Evolutionary conservation across 805 yeast species (phyloP).

Genomic region (Saturnispora ahearnii): DNA sequence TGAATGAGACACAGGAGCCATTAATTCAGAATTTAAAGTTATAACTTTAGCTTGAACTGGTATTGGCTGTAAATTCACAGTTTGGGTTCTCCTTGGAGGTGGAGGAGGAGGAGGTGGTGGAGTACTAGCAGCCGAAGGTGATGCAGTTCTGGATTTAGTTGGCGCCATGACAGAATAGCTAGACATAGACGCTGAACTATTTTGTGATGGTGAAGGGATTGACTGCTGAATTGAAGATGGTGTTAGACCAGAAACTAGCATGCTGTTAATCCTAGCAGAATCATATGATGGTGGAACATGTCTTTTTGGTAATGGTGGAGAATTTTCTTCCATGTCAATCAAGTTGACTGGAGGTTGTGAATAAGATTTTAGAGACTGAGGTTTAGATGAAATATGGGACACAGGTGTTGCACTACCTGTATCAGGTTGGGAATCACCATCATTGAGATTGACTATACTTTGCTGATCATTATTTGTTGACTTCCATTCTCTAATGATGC

Average conservation of each 20-base stretch:
- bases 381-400: constrained; percentile 13
- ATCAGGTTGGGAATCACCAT: constrained; percentile 10
- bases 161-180: constrained; percentile 24
- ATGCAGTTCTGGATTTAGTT: constrained; percentile 23
- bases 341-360: constrained; percentile 10
- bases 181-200: background rate
- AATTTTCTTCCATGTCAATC: constrained; percentile 17
- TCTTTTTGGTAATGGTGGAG: constrained; percentile 14
- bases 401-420: constrained; percentile 11
- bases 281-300: constrained; percentile 20
- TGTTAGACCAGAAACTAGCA: constrained; percentile 20
- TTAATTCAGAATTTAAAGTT: background rate
- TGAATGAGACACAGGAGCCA: background rate
- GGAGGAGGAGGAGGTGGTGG: constrained; percentile 25
- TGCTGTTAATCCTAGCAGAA: constrained; percentile 15
- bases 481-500: constrained; percentile 53
- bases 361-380: constrained; percentile 8
- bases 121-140: constrained; percentile 15
- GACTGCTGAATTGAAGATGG: constrained; percentile 13
- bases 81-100: constrained; percentile 19
- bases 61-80: background rate
- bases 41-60: constrained; percentile 8
- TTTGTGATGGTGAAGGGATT: background rate
- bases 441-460: constrained; percentile 25
- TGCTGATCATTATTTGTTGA: constrained; percentile 15